Evolutionary conservation across 129 eudicot species (phyloP).

Genomic region (Flaveria brownii): DNA sequence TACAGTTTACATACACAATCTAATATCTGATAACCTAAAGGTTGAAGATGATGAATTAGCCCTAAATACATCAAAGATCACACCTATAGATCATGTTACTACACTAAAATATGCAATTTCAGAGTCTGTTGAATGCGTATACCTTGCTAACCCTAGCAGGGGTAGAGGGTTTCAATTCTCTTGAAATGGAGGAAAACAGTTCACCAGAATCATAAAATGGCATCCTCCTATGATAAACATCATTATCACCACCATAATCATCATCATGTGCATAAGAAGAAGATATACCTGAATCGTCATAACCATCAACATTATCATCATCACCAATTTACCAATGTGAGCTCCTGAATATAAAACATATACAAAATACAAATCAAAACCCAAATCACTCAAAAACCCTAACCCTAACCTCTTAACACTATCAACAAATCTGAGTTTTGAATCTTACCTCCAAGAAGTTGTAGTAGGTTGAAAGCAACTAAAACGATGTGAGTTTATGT

Average conservation of each 20-base stretch:
- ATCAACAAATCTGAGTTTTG: too few species aligned
- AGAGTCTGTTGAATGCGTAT: constrained; percentile 14
- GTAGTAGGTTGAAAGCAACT: too few species aligned
- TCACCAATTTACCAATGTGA: too few species aligned
- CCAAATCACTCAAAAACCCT: too few species aligned
- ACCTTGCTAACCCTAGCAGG: constrained; percentile 75
- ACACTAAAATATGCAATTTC: too few species aligned
- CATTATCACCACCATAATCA: constrained; percentile 11
- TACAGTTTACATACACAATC: not conserved
- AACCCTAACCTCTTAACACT: too few species aligned
- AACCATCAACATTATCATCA: constrained; percentile 23
- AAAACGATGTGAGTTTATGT: too few species aligned
- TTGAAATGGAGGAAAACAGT: constrained; percentile 52
- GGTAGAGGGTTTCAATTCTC: constrained; percentile 69
- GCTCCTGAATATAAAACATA: too few species aligned
- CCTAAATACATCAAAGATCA: not conserved
- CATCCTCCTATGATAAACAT: constrained; percentile 31
- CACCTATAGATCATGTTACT: too few species aligned
- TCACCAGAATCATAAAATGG: constrained; percentile 64
- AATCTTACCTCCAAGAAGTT: too few species aligned
- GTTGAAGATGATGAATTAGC: not conserved
- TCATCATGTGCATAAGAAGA: constrained; percentile 20
- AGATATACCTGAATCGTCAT: constrained; percentile 32
- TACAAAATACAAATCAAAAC: too few species aligned
- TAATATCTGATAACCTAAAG: not conserved